phyloP scores from a whole-genome alignment of 148 eudicot genomes.

The Amaranthus hypochondriacus region DNA sequence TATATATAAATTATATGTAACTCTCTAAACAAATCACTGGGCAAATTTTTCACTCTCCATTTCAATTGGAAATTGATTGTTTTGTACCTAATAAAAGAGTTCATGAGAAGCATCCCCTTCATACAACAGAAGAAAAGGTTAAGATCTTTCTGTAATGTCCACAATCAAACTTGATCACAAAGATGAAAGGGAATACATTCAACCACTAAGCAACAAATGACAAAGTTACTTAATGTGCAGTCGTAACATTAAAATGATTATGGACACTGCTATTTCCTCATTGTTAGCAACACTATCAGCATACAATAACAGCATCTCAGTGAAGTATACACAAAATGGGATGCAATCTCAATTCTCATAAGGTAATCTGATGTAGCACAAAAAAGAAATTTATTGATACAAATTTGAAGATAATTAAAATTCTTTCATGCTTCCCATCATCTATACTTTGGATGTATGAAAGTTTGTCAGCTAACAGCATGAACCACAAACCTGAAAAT shows the following conservation, averaged over 20 bases:
- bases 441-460: not conserved
- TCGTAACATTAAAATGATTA: not conserved
- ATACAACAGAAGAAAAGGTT: too few species aligned
- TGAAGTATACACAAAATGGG: not conserved
- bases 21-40: too few species aligned
- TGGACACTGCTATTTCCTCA: not conserved
- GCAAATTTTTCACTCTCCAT: too few species aligned
- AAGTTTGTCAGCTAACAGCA: constrained; percentile 8
- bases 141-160: too few species aligned
- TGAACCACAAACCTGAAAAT: constrained; percentile 17
- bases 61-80: too few species aligned
- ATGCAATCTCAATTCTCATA: not conserved
- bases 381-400: not conserved
- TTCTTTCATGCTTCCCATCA: not conserved
- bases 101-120: too few species aligned
- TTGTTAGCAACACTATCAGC: not conserved
- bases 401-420: not conserved
- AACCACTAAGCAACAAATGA: too few species aligned
- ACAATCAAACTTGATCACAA: too few species aligned
- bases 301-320: not conserved
- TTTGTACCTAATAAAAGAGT: too few species aligned
- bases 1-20: too few species aligned
- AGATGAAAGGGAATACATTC: too few species aligned
- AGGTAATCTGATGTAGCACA: not conserved
- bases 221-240: too few species aligned